phyloP scores from a whole-genome alignment of 2,329 filamentous ascomycete species.

The Fusarium ambrosium region DNA sequence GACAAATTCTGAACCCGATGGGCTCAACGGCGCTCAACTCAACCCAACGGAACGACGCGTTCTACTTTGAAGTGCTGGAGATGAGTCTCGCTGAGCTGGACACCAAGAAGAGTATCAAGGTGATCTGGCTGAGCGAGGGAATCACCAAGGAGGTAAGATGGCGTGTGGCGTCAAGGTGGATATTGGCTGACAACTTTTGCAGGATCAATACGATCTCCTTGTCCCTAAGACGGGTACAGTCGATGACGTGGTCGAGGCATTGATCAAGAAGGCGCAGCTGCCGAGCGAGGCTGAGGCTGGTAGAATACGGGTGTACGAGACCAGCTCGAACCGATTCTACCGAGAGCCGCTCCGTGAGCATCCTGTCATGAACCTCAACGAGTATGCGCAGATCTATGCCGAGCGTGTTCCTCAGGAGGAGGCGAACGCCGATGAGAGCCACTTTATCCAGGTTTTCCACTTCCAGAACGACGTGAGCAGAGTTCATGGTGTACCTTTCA shows the following conservation, averaged over 20 bases:
- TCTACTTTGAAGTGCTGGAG: slow-evolving; percentile 94
- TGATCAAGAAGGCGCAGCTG: slow-evolving; percentile 86
- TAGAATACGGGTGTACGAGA: slow-evolving; percentile 85
- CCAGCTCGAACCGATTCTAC: slow-evolving; percentile 85
- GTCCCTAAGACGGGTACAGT: slow-evolving; percentile 89
- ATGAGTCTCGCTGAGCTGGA: slow-evolving; percentile 95
- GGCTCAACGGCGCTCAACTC: slow-evolving; percentile 77
- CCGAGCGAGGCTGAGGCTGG: slow-evolving; percentile 78
- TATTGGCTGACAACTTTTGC: slow-evolving; percentile 12
- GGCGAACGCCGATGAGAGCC: slow-evolving; percentile 66
- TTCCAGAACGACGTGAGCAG: slow-evolving; percentile 92
- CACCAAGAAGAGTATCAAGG: slow-evolving; percentile 87
- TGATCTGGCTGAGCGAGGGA: slow-evolving; percentile 89
- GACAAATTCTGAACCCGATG: slow-evolving; percentile 81
- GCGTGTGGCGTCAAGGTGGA: neutral
- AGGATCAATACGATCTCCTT: slow-evolving; percentile 85
- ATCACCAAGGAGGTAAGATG: slow-evolving; percentile 85
- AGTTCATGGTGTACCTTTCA: slow-evolving; percentile 90
- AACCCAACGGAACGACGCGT: slow-evolving; percentile 79
- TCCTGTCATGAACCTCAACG: slow-evolving; percentile 84
- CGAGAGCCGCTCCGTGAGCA: slow-evolving; percentile 80
- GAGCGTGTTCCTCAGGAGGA: slow-evolving; percentile 85
- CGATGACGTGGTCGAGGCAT: slow-evolving; percentile 79
- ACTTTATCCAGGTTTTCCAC: slow-evolving; percentile 86
- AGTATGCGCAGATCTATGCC: slow-evolving; percentile 85